Percentiles rank a stretch among this genome's conserved stretches.
These are phyloP conservation scores for Apiotrichum gamsii DNA, from an alignment of 1,284 basidiomycete genomes.

Conservation along the genomic window DNA sequence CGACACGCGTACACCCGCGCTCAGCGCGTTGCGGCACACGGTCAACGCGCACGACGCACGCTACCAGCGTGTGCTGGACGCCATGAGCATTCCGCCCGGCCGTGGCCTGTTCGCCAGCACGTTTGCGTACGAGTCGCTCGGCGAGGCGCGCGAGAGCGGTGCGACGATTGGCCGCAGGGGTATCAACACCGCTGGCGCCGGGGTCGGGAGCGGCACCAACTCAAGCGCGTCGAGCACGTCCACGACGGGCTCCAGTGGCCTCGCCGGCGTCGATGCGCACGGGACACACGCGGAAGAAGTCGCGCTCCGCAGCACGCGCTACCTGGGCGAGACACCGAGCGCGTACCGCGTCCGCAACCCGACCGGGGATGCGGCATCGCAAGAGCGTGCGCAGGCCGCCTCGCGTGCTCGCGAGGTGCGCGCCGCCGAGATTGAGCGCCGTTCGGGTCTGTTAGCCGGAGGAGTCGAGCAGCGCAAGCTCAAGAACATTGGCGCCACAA, in stretches of 20 bases:
- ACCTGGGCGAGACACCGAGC: conserved; percentile 11
- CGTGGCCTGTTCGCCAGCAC: conserved; percentile 9
- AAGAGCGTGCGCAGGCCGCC: background rate
- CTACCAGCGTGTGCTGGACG: conserved; percentile 1
- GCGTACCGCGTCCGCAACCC: conserved; percentile 15
- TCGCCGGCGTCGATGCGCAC: too few relatives aligned
- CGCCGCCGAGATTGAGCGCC: conserved; percentile 5
- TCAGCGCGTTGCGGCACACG: conserved; percentile 14
- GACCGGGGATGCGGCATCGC: background rate
- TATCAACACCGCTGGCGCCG: too few relatives aligned
- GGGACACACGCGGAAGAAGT: conserved; percentile 1
- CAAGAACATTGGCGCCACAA: conserved; percentile 34
- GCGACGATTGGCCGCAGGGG: too few relatives aligned
- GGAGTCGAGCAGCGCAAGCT: conserved; percentile 22
- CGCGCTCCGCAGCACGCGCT: conserved; percentile 9
- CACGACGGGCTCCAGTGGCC: too few relatives aligned
- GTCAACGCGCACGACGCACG: too few relatives aligned
- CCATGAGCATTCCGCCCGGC: background rate
- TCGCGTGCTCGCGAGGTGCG: background rate
- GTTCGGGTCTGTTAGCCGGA: background rate
- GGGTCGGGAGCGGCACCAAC: too few relatives aligned
- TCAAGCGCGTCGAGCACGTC: too few relatives aligned
- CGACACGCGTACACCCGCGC: too few relatives aligned
- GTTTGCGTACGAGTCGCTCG: conserved; percentile 12
- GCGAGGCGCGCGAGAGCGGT: too few relatives aligned